Base-by-base conservation (phyloP, 2,329 filamentous ascomycete genomes). In the Fusarium chaquense region DNA sequence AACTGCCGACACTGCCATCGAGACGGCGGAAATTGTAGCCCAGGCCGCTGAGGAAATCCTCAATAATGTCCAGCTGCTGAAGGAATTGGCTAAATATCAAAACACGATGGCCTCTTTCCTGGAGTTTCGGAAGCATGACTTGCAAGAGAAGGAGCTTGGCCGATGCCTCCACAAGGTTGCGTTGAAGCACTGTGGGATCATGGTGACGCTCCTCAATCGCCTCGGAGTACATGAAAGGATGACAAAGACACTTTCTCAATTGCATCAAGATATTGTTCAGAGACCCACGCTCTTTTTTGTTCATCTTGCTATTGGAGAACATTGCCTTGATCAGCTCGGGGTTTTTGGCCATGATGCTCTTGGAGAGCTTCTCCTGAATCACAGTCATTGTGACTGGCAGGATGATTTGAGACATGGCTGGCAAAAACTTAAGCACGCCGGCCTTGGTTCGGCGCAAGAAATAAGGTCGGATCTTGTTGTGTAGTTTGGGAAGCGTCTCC, bases 41-140 rank as follows among this genome's bases (percentile, higher is more conserved):
- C 62, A 98, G 82, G 2, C 92, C 91, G 41, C 87, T 86, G 6
- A 99, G 81, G 73, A 98, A 98, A 78, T 99, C 97, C 78, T 99
- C 96, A 11, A 97, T 83, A 41, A 99, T 92, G 73, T 94, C 90
- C 4, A 99, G 85, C 81, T 97, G 94, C 57, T 90, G 88, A 4
- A 99, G 84, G 69, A 98, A 99, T 76, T 99, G 96, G 76, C 94
- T 98, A 81, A 99, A 99, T 35, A 99, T 92, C 22, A 99, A 84
- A 1, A 98, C 94, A 6, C 96, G 89, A 77, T 99, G 94, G 0
- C 95, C 95, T 26, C 91, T 88, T 74, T 93, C 91, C 72, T 91
- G 88, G 0, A 99, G 85, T 78, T 94, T 97, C 0, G 95, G 94
- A 4, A 99, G 85, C 85, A 99, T 92, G 12, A 94, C 81, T 70